Percentiles rank a stretch among this genome's conserved stretches.
These are phyloP conservation scores for Suhomyces faveliae DNA, from an alignment of 805 yeast genomes.

Conservation along the genomic window DNA sequence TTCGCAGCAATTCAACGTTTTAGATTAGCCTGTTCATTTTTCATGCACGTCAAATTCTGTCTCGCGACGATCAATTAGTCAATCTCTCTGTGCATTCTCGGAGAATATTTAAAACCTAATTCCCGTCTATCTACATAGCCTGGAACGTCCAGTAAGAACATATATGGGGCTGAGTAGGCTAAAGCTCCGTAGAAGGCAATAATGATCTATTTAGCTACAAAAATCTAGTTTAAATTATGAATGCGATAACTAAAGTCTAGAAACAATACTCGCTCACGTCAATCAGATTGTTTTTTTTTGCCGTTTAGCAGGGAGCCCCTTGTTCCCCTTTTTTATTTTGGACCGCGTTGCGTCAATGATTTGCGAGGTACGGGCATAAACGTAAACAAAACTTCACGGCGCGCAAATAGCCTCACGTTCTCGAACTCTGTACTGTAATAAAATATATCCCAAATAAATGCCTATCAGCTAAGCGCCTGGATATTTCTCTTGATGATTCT, in stretches of 20 bases:
- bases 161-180: background rate
- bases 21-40: background rate
- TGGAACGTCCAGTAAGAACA: no score
- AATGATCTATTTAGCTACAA: background rate
- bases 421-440: no score
- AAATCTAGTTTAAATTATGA: background rate
- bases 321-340: background rate
- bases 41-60: background rate
- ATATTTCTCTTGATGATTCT: background rate
- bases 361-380: background rate
- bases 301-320: background rate
- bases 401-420: background rate
- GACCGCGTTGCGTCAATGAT: background rate
- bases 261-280: background rate
- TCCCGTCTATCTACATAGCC: no score
- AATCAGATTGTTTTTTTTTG: background rate
- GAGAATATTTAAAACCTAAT: no score
- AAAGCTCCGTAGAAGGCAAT: no score
- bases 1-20: background rate
- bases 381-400: background rate
- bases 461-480: no score
- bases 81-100: no score
- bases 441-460: no score
- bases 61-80: no score
- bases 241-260: background rate